phyloP scores from a whole-genome alignment of 208 protist genomes.

The Leptomonas pyrrhocoris region DNA sequence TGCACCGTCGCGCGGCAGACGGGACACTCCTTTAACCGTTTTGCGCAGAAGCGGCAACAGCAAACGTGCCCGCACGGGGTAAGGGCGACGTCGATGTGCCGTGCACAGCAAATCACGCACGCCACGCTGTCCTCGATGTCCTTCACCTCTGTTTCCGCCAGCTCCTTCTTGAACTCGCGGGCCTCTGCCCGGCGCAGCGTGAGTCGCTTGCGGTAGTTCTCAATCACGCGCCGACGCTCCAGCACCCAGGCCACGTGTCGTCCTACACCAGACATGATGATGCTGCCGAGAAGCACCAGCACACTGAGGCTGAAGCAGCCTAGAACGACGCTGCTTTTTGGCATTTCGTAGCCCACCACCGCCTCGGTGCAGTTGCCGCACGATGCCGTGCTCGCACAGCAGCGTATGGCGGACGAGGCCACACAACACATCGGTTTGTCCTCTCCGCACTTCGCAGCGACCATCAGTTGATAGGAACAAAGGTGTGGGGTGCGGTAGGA shows the following conservation, averaged over 20 bases:
- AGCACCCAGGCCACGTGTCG: conserved; percentile 39
- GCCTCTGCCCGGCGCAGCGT: conserved; percentile 35
- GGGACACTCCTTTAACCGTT: conserved; percentile 42
- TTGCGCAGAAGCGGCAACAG: conserved; percentile 48
- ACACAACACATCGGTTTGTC: conserved; percentile 41
- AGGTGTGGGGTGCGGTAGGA: conserved; percentile 30
- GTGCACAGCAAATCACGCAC: conserved; percentile 54
- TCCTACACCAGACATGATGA: conserved; percentile 43
- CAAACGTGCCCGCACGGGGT: conserved; percentile 54
- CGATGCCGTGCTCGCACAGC: conserved; percentile 31
- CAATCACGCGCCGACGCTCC: conserved; percentile 41
- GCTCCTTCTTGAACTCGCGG: conserved; percentile 34
- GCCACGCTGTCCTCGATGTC: conserved; percentile 37
- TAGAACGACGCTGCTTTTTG: conserved; percentile 34
- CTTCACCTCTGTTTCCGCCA: conserved; percentile 35
- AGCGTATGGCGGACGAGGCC: conserved; percentile 31
- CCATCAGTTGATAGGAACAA: conserved; percentile 36
- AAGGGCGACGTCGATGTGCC: conserved; percentile 48
- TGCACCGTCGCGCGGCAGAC: conserved; percentile 49
- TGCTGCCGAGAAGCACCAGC: conserved; percentile 44
- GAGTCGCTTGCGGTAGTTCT: conserved; percentile 22
- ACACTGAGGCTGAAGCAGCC: conserved; percentile 40
- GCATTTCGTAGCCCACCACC: conserved; percentile 40
- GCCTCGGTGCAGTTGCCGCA: conserved; percentile 33
- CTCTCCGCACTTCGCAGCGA: conserved; percentile 22